These are phyloP conservation scores for Trapa incisa DNA, from an alignment of 345 rosid genomes.

Conservation along the genomic window DNA sequence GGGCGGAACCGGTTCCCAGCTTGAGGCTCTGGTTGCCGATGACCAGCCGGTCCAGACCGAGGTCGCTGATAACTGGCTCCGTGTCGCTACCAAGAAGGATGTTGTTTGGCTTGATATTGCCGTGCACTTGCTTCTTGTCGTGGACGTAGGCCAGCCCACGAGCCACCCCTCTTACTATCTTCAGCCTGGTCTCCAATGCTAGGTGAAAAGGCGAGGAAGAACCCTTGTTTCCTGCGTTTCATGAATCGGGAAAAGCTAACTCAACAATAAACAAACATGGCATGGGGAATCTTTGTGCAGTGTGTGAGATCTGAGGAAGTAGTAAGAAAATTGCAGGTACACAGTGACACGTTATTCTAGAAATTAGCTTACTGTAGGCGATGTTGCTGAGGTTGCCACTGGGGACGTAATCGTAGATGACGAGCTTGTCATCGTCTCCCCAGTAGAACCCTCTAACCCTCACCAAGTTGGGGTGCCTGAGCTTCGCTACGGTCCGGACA, in stretches of 20 bases:
- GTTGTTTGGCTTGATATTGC: conserved; percentile 64
- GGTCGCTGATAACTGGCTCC: conserved; percentile 58
- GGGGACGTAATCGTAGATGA: conserved; percentile 57
- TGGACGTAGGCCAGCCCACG: conserved; percentile 62
- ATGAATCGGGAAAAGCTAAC: no score
- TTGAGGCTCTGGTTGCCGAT: conserved; percentile 10
- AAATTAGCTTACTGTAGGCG: conserved; percentile 35
- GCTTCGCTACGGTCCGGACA: conserved; percentile 44
- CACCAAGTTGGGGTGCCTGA: conserved; percentile 69
- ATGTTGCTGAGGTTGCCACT: conserved; percentile 60
- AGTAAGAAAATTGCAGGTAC: not conserved
- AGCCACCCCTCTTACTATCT: conserved; percentile 74
- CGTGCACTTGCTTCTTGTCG: conserved; percentile 75
- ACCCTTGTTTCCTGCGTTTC: conserved; percentile 11
- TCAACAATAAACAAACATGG: not conserved
- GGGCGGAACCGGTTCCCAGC: conserved; percentile 17
- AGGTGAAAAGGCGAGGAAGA: conserved; percentile 44
- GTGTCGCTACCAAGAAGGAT: conserved; percentile 48
- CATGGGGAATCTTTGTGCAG: not conserved
- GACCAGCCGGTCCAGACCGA: conserved; percentile 56
- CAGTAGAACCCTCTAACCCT: conserved; percentile 67
- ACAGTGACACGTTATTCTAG: not conserved
- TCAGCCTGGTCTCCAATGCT: conserved; percentile 44
- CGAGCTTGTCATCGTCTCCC: conserved; percentile 82
- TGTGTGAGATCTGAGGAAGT: not conserved